Evolutionary conservation across 441 rosid species (phyloP).

Genomic region (Cnidoscolus chayamansa): DNA sequence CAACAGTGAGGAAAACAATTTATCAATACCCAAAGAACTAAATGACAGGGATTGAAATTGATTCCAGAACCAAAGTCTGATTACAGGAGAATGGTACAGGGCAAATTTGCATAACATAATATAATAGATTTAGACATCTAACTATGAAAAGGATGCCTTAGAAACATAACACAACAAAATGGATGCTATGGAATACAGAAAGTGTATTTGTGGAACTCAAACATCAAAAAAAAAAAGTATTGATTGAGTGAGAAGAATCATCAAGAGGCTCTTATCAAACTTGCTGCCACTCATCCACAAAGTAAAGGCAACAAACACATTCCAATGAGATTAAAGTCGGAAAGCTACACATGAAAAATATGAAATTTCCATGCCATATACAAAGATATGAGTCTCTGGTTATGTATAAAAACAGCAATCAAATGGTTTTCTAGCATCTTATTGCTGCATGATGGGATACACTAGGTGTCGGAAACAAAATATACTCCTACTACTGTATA

Average conservation of each 20-base stretch:
- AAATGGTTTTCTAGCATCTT: background rate
- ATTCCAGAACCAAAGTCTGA: background rate
- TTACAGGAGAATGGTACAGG: background rate
- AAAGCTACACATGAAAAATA: background rate
- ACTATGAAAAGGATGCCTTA: background rate
- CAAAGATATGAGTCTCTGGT: background rate
- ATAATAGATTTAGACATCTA: background rate
- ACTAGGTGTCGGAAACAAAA: background rate
- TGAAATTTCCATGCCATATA: too few species aligned
- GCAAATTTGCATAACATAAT: background rate
- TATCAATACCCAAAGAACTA: background rate
- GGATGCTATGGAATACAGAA: background rate
- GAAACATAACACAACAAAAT: background rate
- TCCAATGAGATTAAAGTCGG: background rate
- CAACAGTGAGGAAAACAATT: slow-evolving; percentile 13
- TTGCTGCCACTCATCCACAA: background rate
- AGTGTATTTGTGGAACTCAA: background rate
- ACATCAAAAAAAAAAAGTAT: background rate
- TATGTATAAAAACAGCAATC: too few species aligned
- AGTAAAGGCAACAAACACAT: background rate
- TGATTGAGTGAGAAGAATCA: background rate
- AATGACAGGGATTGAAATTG: background rate
- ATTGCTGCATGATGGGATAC: background rate
- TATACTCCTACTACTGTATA: background rate
- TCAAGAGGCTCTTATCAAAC: background rate